Evolutionary conservation across 2,329 filamentous ascomycete genomes (phyloP).

Genomic region (Paraphoma sp.): DNA sequence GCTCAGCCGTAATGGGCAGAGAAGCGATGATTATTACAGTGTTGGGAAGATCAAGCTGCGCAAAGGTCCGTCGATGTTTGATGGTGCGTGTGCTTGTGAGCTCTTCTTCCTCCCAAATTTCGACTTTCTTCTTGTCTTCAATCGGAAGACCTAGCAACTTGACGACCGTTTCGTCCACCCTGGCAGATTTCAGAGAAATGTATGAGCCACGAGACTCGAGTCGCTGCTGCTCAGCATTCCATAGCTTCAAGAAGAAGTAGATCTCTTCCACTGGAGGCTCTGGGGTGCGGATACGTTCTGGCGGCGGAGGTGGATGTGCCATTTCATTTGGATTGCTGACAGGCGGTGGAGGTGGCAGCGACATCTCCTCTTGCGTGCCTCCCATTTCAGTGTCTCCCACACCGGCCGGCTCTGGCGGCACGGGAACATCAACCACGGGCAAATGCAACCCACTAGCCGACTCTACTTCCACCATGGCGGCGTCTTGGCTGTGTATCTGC

Average conservation of each 20-base stretch:
- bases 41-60: conserved; percentile 39
- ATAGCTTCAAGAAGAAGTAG: conserved; percentile 51
- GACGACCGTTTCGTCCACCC: conserved; percentile 43
- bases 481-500: conserved; percentile 18
- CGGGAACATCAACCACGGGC: conserved; percentile 25
- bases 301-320: conserved; percentile 23
- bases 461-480: conserved; percentile 33
- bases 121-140: conserved; percentile 50
- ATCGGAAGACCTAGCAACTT: conserved; percentile 35
- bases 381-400: conserved; percentile 45
- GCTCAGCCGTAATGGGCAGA: conserved; percentile 33
- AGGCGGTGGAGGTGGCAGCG: conserved; percentile 29
- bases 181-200: conserved; percentile 37
- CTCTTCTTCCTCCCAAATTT: conserved; percentile 59
- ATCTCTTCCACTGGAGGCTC: conserved; percentile 41
- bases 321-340: conserved; percentile 19
- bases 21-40: conserved; percentile 43
- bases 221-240: conserved; percentile 43
- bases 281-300: conserved; percentile 25
- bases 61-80: conserved; percentile 42
- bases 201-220: conserved; percentile 43
- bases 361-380: conserved; percentile 38
- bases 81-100: conserved; percentile 33
- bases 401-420: conserved; percentile 17
- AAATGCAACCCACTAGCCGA: conserved; percentile 20